A percentile compares a stretch with the other conserved stretches of the same genome.
phyloP scores from a whole-genome alignment of 768 basidiomycete species.

The Agaricus subrufescens region DNA sequence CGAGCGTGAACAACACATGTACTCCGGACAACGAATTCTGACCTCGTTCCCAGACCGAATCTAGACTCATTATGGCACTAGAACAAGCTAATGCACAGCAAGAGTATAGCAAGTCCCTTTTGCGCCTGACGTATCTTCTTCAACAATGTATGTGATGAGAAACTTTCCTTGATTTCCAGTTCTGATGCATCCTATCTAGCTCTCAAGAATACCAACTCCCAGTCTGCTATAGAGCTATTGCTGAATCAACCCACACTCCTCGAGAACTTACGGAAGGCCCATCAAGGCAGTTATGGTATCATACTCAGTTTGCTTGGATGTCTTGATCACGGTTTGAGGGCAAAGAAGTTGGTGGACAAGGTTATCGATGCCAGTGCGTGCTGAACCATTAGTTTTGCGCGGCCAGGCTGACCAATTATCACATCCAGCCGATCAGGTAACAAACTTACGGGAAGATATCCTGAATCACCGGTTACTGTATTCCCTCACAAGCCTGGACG shows the following conservation, averaged over 20 bases:
- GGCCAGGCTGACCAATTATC: no score
- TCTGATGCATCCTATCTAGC: constrained; percentile 32
- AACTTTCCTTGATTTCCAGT: neutral
- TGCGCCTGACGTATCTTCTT: constrained; percentile 76
- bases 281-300: constrained; percentile 88
- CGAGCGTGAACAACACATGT: neutral
- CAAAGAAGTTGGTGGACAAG: constrained; percentile 88
- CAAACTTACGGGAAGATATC: constrained; percentile 88
- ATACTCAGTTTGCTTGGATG: constrained; percentile 92
- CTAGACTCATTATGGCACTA: constrained; percentile 55
- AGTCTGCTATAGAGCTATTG: constrained; percentile 81
- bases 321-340: constrained; percentile 77
- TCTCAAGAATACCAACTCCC: constrained; percentile 58
- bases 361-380: constrained; percentile 70
- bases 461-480: constrained; percentile 80
- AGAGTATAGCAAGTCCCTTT: constrained; percentile 68
- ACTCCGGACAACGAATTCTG: neutral
- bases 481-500: constrained; percentile 73
- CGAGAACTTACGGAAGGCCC: constrained; percentile 84
- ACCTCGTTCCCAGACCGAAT: constrained; percentile 42
- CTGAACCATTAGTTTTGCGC: neutral
- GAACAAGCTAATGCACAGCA: constrained; percentile 80
- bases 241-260: constrained; percentile 75
- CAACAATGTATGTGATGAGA: constrained; percentile 55
- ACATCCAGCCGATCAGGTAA: constrained; percentile 78